Evolutionary conservation across 2,329 filamentous ascomycete genomes (phyloP).

Genomic region (Alternaria gansuensis): DNA sequence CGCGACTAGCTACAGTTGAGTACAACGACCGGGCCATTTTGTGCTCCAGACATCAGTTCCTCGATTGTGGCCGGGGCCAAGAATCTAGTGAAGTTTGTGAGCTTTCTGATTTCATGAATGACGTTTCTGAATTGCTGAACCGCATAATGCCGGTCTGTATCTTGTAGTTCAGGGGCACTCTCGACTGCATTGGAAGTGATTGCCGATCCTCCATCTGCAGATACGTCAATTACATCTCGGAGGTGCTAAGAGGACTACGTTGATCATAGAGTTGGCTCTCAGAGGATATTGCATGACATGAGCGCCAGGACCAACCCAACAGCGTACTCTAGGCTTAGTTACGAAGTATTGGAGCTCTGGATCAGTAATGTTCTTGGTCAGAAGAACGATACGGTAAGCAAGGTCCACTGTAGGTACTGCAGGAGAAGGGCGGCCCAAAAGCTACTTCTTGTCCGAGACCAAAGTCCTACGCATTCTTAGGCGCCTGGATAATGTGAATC

Average conservation of each 20-base stretch:
- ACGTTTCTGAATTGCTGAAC: neutral
- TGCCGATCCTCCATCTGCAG: neutral
- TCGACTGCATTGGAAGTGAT: neutral
- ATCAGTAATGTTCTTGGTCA: no score
- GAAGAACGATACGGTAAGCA: no score
- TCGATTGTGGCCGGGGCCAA: neutral
- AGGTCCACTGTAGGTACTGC: no score
- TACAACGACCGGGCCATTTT: neutral
- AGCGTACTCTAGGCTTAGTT: no score
- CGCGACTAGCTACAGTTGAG: neutral
- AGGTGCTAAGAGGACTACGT: neutral
- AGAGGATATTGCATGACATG: no score
- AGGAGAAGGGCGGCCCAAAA: no score
- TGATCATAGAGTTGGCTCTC: no score
- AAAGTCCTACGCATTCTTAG: no score
- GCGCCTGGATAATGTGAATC: no score
- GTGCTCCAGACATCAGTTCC: neutral
- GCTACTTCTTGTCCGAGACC: no score
- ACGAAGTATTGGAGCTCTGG: no score
- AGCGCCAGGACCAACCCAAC: no score
- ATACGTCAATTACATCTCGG: neutral
- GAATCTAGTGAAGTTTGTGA: neutral
- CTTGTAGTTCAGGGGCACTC: neutral
- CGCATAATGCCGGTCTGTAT: neutral
- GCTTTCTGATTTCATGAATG: neutral